Evolutionary conservation across 495 filamentous ascomycete species (phyloP), one percentile per base, ranked within the genome.

Genomic region (Lentithecium fluviatile): DNA sequence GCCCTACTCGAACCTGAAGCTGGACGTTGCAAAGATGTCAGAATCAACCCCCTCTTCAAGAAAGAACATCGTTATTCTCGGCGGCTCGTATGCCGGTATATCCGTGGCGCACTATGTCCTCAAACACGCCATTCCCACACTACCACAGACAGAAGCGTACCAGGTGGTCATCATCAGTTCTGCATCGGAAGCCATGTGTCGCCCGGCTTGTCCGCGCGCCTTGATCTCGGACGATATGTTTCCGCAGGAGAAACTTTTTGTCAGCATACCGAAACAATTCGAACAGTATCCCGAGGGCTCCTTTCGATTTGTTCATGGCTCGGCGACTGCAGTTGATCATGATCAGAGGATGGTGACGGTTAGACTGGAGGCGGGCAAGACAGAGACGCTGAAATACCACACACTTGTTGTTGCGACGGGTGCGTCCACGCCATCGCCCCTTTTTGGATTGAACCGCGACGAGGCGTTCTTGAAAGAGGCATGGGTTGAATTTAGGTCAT

Each of bases 91-190:
- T 66, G 78, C 77, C 12, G 86, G 86, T 40, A 58, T 87, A 0
- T 71, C 72, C 11, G 69, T 83, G 45, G 81, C 85, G 3, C 84
- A 88, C 70, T 76, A 81, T 54, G 69, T 86, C 50, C 74, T 87
- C 20, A 77, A 79, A 50, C 74, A 80, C 64, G 76, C 73, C 7
- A 52, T 77, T 20, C 60, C 74, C 24, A 67, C 70, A 11, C 62
- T 73, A 13, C 65, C 62, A 7, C 64, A 64, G 24, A 52, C 29
- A 24, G 63, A 74, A 37, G 79, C 79, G 49, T 72, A 71, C 56
- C 61, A 68, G 26, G 70, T 87, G 6, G 68, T 82, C 36, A 67
- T 88, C 29, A 73, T 86, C 56, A 79, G 79, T 29, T 81, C 83
- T 17, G 78, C 82, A 50, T 63, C 70, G 5, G 71, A 73, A 10